Evolutionary conservation across 139 green algal genomes (phyloP).

Genomic region (Desmodesmus armatus): DNA sequence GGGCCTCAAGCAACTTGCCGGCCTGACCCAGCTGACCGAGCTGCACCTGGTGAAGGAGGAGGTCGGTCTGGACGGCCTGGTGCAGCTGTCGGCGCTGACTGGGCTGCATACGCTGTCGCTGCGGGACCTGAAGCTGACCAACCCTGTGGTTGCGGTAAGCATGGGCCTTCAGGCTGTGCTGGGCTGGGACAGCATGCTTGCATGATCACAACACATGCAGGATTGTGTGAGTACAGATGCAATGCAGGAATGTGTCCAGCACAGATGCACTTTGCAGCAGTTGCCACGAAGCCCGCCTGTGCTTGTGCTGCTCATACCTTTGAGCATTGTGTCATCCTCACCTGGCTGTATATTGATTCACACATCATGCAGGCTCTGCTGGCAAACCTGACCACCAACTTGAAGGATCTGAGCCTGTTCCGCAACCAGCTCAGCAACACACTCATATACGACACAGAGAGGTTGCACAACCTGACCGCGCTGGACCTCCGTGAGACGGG

Average conservation of each 20-base stretch:
- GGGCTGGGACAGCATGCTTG: background rate
- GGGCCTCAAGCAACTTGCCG: conserved; percentile 40
- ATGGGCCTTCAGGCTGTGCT: background rate
- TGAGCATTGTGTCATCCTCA: no score
- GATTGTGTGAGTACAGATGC: background rate
- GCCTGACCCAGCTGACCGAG: conserved; percentile 44
- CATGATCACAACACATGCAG: background rate
- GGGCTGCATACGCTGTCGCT: conserved; percentile 45
- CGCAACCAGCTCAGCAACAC: no score
- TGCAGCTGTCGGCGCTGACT: conserved; percentile 40
- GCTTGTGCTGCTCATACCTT: background rate
- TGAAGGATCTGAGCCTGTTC: no score
- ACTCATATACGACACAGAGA: no score
- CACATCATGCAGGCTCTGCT: no score
- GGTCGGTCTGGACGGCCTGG: conserved; percentile 42
- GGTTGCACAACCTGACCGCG: no score
- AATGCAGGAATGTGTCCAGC: background rate
- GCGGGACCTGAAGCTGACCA: conserved; percentile 37
- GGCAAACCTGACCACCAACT: no score
- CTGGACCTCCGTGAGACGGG: no score
- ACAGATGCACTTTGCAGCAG: background rate
- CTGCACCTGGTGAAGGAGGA: conserved; percentile 40
- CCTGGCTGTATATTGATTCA: background rate
- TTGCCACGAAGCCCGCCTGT: background rate
- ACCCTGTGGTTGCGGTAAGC: conserved; percentile 38